Conservation (phyloP, 1,284 basidiomycete species). For the Apiotrichum akiyoshidainum region DNA sequence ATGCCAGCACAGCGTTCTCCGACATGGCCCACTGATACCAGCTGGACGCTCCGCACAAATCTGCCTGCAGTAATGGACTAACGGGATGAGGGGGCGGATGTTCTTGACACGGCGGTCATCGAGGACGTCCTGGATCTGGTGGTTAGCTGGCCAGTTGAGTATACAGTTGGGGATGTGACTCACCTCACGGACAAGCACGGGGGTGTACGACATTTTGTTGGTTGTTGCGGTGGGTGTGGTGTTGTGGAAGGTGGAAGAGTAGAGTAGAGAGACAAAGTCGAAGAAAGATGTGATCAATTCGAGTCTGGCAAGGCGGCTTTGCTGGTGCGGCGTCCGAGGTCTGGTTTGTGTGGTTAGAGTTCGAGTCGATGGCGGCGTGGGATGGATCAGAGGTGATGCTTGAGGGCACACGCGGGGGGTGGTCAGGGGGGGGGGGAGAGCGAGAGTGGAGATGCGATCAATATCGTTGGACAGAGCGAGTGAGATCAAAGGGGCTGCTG, state of each 20-base stretch:
- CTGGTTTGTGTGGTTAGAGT: no score
- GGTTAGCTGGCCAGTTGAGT: background rate
- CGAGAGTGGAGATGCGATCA: no score
- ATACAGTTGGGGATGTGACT: background rate
- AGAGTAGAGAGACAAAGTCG: no score
- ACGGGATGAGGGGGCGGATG: slow-evolving; percentile 79
- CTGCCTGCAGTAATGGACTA: slow-evolving; percentile 7
- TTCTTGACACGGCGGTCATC: slow-evolving; percentile 83
- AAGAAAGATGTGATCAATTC: no score
- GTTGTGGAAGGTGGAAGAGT: background rate
- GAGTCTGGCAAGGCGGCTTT: no score
- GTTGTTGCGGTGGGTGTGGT: background rate
- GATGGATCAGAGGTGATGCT: no score
- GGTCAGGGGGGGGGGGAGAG: no score
- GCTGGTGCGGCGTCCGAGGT: no score
- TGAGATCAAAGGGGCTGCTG: no score
- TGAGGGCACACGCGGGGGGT: no score
- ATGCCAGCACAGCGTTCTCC: background rate
- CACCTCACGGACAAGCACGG: slow-evolving; percentile 4
- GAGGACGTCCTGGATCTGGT: slow-evolving; percentile 65
- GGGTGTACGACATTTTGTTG: slow-evolving; percentile 4
- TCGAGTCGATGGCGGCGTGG: no score
- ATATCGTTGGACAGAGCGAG: no score
- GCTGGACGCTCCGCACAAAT: background rate
- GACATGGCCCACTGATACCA: background rate